Base-by-base conservation (phyloP, 495 filamentous ascomycete genomes). In the Aspergillus affinis region DNA sequence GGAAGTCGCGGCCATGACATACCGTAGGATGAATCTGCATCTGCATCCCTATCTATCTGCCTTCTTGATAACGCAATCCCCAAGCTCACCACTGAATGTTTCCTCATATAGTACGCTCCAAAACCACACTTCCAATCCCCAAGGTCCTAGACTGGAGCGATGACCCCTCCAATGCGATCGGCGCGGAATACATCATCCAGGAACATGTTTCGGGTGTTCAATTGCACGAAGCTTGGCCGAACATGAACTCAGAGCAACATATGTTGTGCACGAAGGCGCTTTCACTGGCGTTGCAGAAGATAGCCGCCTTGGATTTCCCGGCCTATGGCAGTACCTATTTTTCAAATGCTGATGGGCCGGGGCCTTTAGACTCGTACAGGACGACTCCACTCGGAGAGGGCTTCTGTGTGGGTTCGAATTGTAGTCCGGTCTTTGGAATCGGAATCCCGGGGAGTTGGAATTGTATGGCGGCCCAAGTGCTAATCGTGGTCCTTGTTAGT, bases 101-200 rank as follows among this genome's bases (percentile, higher is more conserved):
- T 26, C 60, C 36, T 2, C 55, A 9, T 13, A 10, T 61, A 80
- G 74, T 80, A 47, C 59, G 66, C 61, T 59, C 66, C 19, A 73
- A 73, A 48, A 62, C 68, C 1, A 66, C 63, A 0, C 68, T 80
- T 55, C 72, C 75, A 7, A 75, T 79, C 27, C 75, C 73, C 20
- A 71, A 66, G 57, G 59, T 80, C 44, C 65, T 78, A 15, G 76
- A 72, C 51, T 81, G 77, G 78, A 76, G 64, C 55, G 69, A 78
- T 59, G 53, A 74, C 50, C 61, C 62, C 8, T 71, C 66, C 36
- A 80, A 75, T 59, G 48, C 72, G 29, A 65, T 75, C 45, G 75
- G 77, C 26, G 61, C 61, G 13, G 77, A 82, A 58, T 80, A 81
- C 55, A 80, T 82, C 56, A 77, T 82, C 44, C 71, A 74, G 64